These are phyloP conservation scores for Pleurotus platypus DNA, from an alignment of 768 basidiomycete genomes.

Conservation along the genomic window DNA sequence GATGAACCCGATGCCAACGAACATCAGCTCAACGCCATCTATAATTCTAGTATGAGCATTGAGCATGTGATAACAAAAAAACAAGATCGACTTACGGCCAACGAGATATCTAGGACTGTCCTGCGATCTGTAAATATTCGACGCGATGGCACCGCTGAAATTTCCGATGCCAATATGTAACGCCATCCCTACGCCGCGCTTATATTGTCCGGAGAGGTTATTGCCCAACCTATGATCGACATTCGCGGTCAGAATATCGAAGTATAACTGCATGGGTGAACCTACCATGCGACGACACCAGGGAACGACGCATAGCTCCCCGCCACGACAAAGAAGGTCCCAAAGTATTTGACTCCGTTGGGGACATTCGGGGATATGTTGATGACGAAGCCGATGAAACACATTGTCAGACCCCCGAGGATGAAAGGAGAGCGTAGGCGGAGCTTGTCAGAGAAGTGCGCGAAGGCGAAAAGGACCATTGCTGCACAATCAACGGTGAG, in stretches of 20 bases:
- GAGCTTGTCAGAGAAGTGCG: slow-evolving; percentile 55
- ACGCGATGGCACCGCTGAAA: slow-evolving; percentile 60
- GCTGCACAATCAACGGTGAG: no score
- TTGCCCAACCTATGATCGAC: slow-evolving; percentile 49
- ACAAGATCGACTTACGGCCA: slow-evolving; percentile 46
- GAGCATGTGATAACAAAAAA: not conserved
- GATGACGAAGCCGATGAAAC: slow-evolving; percentile 58
- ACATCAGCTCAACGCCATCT: slow-evolving; percentile 68
- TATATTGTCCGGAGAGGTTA: slow-evolving; percentile 66
- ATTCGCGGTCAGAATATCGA: not conserved
- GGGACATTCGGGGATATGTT: slow-evolving; percentile 50
- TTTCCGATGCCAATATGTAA: slow-evolving; percentile 68
- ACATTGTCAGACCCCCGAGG: slow-evolving; percentile 43
- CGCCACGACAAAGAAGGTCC: slow-evolving; percentile 63
- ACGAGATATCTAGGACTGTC: slow-evolving; percentile 60
- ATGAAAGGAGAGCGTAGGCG: slow-evolving; percentile 58
- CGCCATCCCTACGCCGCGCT: slow-evolving; percentile 66
- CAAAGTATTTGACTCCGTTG: slow-evolving; percentile 64
- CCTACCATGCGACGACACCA: slow-evolving; percentile 58
- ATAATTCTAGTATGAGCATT: not conserved
- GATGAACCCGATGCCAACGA: slow-evolving; percentile 62
- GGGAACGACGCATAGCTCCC: slow-evolving; percentile 64
- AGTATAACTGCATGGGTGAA: not conserved
- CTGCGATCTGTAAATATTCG: slow-evolving; percentile 55
- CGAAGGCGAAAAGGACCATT: slow-evolving; percentile 46